Evolutionary conservation across 2,329 filamentous ascomycete genomes (phyloP).

Genomic region (Seiridium cupressi): DNA sequence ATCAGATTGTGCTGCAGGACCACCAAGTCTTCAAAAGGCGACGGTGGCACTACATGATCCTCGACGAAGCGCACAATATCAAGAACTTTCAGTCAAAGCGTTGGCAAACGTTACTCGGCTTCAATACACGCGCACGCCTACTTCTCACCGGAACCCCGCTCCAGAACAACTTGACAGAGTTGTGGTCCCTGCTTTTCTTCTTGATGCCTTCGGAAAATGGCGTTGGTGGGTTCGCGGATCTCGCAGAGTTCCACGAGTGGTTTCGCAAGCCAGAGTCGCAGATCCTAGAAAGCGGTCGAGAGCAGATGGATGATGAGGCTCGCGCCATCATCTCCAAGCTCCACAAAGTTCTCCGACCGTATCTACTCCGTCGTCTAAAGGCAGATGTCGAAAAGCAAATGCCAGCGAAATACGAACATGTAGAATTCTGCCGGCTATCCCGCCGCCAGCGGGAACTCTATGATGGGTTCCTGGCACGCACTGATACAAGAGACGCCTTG

Average conservation of each 20-base stretch:
- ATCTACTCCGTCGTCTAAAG: slow-evolving; percentile 86
- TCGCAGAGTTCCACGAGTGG: slow-evolving; percentile 96
- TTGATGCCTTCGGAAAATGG: slow-evolving; percentile 89
- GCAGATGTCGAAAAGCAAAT: slow-evolving; percentile 98
- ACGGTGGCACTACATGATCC: slow-evolving; percentile 95
- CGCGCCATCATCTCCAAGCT: slow-evolving; percentile 89
- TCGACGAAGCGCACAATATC: slow-evolving; percentile 99
- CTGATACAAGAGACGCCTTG: slow-evolving; percentile 84
- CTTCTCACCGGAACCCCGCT: slow-evolving; percentile 91
- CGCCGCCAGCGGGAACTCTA: slow-evolving; percentile 95
- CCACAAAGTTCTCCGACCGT: slow-evolving; percentile 90
- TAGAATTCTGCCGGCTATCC: slow-evolving; percentile 91
- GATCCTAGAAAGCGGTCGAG: slow-evolving; percentile 90
- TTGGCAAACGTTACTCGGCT: slow-evolving; percentile 92
- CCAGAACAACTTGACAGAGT: slow-evolving; percentile 93
- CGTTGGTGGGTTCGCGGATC: slow-evolving; percentile 84
- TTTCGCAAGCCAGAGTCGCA: slow-evolving; percentile 94
- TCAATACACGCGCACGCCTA: slow-evolving; percentile 85
- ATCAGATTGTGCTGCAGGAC: slow-evolving; percentile 93
- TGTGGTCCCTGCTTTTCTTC: slow-evolving; percentile 97
- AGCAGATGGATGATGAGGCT: slow-evolving; percentile 92
- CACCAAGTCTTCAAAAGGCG: slow-evolving; percentile 90
- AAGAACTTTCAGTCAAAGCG: slow-evolving; percentile 98
- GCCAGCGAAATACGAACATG: slow-evolving; percentile 96
- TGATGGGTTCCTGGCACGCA: slow-evolving; percentile 90